Base-by-base conservation (phyloP, 176 grass and related monocot species). In the Alopecurus myosuroides region DNA sequence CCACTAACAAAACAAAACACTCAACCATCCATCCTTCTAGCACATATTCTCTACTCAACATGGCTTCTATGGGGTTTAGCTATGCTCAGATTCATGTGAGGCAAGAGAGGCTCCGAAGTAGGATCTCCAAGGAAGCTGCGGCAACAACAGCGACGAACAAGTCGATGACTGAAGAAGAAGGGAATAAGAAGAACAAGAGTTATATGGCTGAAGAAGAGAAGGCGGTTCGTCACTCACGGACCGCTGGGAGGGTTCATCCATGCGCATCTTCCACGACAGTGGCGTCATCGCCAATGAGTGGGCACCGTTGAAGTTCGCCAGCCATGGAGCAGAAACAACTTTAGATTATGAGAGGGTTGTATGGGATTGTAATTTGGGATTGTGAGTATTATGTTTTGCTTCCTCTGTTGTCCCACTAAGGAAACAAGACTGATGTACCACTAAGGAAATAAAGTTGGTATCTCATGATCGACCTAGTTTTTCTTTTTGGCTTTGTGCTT, bases 61-160 rank as follows among this genome's bases (percentile, higher is more conserved):
- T 88, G 80, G 14, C 73, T 9, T 88, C 73, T 30, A 70, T 83
- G 29, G 80, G 86, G 7, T 88, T 88, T 41, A 88, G 80, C 74
- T 88, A 83, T 22, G 86, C 86, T 22, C 80, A 83, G 40, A 46
- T 88, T 28, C 86, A 88, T 76, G 73, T 88, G 63, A 18, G n/a
- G 29, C 73, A 83, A 22, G 86, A 83, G 51, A 49, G 31, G 29
- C 40, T 81, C 62, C 48, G 30, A 53, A 87, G 28, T 70, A 81
- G 6, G 53, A 49, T 33, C 55, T 48, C 9, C 3, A 3, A 74
- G 30, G 9, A 75, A 12, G 70, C 42, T 5, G 15, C 42, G 40
- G 69, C 40, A 72, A 29, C 55, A 28, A 9, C 3, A 17, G 64
- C 2, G 28, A 34, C 25, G 77, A 53, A 66, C 22, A 86, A 22